These are phyloP conservation scores for Aureobasidium musti DNA, from an alignment of 2,329 filamentous ascomycete species.

Conservation along the genomic window DNA sequence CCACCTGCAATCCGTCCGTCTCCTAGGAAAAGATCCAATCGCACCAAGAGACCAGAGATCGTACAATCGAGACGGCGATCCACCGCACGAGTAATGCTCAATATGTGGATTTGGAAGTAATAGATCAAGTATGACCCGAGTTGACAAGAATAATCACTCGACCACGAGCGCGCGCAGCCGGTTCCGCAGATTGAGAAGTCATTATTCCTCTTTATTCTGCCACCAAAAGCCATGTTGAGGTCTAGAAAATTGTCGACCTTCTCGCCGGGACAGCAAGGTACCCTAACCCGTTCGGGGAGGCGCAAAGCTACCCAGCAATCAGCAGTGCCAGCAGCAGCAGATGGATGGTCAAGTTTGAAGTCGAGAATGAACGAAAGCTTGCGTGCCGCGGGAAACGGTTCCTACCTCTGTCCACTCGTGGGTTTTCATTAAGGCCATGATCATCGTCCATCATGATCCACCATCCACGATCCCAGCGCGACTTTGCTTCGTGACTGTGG, in stretches of 20 bases:
- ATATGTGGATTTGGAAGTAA: background rate
- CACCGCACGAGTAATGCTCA: slow-evolving; percentile 20
- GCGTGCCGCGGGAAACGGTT: slow-evolving; percentile 24
- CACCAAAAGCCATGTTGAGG: slow-evolving; percentile 25
- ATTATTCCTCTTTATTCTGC: background rate
- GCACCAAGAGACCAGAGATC: slow-evolving; percentile 16
- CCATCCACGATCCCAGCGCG: slow-evolving; percentile 28
- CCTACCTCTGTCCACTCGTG: slow-evolving; percentile 20
- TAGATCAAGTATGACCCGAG: slow-evolving; percentile 24
- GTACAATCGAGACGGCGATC: slow-evolving; percentile 21
- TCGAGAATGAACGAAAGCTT: slow-evolving; percentile 21
- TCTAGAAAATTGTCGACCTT: slow-evolving; percentile 23
- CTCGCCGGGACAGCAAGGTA: background rate
- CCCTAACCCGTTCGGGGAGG: slow-evolving; percentile 21
- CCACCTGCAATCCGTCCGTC: slow-evolving; percentile 21
- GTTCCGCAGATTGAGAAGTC: slow-evolving; percentile 2
- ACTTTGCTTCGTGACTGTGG: slow-evolving; percentile 29
- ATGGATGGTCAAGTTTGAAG: background rate
- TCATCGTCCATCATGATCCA: slow-evolving; percentile 24
- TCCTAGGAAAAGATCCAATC: background rate
- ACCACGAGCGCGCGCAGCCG: slow-evolving; percentile 12
- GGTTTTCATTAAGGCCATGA: slow-evolving; percentile 11
- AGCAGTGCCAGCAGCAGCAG: too few species aligned
- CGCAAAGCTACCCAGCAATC: slow-evolving; percentile 10
- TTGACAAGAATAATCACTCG: slow-evolving; percentile 4